Conservation (phyloP, 305 asterid genomes). For the Fraxinus nigra region DNA sequence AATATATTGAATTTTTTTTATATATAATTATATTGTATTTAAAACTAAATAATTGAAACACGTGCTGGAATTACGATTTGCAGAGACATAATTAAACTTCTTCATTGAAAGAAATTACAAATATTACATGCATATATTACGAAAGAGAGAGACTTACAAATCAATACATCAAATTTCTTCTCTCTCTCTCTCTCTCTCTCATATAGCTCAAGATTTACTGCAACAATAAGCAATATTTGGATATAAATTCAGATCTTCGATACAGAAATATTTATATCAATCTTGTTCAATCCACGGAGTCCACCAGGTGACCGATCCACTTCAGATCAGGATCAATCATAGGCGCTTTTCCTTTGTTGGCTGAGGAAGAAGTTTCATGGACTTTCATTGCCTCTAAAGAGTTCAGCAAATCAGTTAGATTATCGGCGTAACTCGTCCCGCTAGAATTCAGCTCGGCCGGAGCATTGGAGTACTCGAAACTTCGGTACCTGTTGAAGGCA, state of each 20-base stretch:
- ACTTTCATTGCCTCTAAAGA: slow-evolving; percentile 59
- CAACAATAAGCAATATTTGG: background rate
- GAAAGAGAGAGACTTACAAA: background rate
- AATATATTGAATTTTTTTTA: no score
- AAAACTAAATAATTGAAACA: background rate
- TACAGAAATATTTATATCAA: slow-evolving; percentile 16
- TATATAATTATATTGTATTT: no score
- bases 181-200: background rate
- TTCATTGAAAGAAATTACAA: background rate
- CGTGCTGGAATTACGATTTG: background rate
- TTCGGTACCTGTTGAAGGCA: background rate
- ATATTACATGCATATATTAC: background rate
- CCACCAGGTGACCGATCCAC: slow-evolving; percentile 80
- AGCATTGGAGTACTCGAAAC: background rate
- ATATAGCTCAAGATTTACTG: background rate
- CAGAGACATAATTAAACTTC: background rate
- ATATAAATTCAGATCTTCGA: background rate
- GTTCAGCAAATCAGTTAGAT: slow-evolving; percentile 52
- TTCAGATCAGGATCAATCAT: slow-evolving; percentile 74
- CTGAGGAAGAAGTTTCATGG: slow-evolving; percentile 7
- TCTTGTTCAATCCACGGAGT: slow-evolving; percentile 21
- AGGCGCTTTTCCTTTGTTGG: slow-evolving; percentile 20
- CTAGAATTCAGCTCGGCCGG: slow-evolving; percentile 13
- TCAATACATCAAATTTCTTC: background rate
- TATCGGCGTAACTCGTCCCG: slow-evolving; percentile 44